Base-by-base conservation (phyloP, 129 eudicot species). In the Pittosporum tobira region DNA sequence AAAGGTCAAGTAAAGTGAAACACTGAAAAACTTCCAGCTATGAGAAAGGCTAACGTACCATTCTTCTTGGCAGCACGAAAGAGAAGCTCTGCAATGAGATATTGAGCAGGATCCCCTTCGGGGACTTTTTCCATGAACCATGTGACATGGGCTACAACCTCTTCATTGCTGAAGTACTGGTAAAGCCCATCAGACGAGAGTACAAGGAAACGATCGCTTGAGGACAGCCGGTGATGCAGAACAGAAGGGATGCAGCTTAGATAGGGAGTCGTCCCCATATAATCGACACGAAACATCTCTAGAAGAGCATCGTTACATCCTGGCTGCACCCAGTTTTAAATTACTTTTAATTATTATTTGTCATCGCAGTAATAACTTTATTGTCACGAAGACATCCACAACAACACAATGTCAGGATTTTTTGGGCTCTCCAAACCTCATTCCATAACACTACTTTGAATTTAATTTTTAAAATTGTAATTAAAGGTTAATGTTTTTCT, bases 71-170 rank as follows among this genome's bases (percentile, higher is more conserved):
- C 63, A 38, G 63, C 63, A 4, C 63, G 63, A 58, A 58, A 58
- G 49, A 58, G 63, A 22, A 58, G 63, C 63, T 58, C 63, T 14
- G 63, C 63, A 58, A 58, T 58, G 50, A 58, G 63, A 38, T 58
- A 58, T 40, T 58, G 63, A 3, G 63, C 63, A 22, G 63, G 63
- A 38, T 58, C 63, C 23, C 63, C 63, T 58, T 58, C 63, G 22
- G 63, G 63, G 63, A 58, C 48, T 11, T 58, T 58, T 58, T 58
- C 63, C 63, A 58, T 58, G 63, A 58, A 58, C 63, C 63, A 58
- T 4, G 63, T 58, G 63, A 58, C 22, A 58, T 58, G 63, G 15
- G 63, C 63, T 21, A 58, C 63, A 4, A 58, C 63, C 49, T 58
- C 63, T 58, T 58, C 63, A 58, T 58, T 58, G 34, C 63, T 58